Evolutionary conservation across 2,329 filamentous ascomycete species (phyloP).

Genomic region (Fusarium algeriense): DNA sequence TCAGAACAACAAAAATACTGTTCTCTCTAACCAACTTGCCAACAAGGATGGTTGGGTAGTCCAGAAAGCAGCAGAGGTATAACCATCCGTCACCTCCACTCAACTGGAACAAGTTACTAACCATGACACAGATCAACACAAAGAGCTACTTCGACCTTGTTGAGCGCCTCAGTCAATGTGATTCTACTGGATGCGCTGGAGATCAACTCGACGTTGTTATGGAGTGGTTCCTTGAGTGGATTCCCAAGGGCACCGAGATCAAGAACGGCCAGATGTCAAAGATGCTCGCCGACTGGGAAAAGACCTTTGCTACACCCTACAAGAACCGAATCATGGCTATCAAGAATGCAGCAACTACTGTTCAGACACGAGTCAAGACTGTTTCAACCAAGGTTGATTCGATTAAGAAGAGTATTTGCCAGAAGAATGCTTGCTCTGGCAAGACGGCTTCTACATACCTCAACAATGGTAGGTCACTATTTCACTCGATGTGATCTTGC

Average conservation of each 20-base stretch:
- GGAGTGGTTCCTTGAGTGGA: constrained; percentile 30
- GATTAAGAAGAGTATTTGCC: constrained; percentile 15
- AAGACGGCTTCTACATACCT: constrained; percentile 28
- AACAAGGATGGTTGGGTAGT: constrained; percentile 33
- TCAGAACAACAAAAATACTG: constrained; percentile 11
- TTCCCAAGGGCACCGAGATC: constrained; percentile 10
- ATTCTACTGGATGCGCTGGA: not conserved
- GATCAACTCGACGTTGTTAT: not conserved
- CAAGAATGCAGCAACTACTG: constrained; percentile 1
- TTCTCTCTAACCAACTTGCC: constrained; percentile 15
- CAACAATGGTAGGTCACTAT: constrained; percentile 11
- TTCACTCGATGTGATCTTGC: accelerated
- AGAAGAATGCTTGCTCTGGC: constrained; percentile 23
- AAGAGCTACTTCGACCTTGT: constrained; percentile 4
- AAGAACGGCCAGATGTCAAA: constrained; percentile 15
- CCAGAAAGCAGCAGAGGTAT: constrained; percentile 24
- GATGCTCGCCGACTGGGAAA: constrained; percentile 23
- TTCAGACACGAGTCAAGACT: constrained; percentile 14
- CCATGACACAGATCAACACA: constrained; percentile 7
- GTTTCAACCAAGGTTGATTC: constrained; percentile 7
- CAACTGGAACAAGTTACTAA: not conserved
- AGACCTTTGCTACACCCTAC: constrained; percentile 19
- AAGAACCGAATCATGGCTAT: constrained; percentile 25
- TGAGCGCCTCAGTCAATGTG: constrained; percentile 2
- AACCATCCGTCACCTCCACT: accelerated